A percentile compares a stretch with the other conserved stretches of the same genome.
Conservation (phyloP, 2,329 filamentous ascomycete species). For the Myotisia sp. region DNA sequence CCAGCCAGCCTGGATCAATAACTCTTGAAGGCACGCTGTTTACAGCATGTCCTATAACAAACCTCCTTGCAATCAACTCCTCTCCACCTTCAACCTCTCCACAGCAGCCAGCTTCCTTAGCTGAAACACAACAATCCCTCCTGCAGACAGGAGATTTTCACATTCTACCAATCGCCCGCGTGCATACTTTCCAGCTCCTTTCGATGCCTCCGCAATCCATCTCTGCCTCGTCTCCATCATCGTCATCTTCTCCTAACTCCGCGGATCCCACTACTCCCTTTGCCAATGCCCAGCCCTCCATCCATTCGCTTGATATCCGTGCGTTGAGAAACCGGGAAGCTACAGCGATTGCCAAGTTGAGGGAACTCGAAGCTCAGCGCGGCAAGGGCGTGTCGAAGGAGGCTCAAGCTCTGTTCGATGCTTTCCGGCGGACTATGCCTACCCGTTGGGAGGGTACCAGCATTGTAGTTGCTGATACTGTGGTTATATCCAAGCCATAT, state of each 20-base stretch:
- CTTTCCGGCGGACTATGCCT: constrained; percentile 46
- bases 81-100: constrained; percentile 31
- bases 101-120: constrained; percentile 18
- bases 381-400: constrained; percentile 48
- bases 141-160: constrained; percentile 42
- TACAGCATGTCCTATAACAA: constrained; percentile 46
- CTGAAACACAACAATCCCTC: constrained; percentile 17
- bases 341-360: constrained; percentile 40
- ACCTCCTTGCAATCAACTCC: constrained; percentile 48
- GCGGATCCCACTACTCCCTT: constrained; percentile 26
- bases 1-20: constrained; percentile 35
- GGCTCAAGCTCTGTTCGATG: constrained; percentile 50
- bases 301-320: constrained; percentile 38
- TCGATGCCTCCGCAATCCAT: constrained; percentile 19
- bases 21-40: constrained; percentile 49
- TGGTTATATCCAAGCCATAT: constrained; percentile 46
- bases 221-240: too few relatives aligned
- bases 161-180: constrained; percentile 46
- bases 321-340: constrained; percentile 42
- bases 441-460: constrained; percentile 44
- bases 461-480: constrained; percentile 48
- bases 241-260: constrained; percentile 2
- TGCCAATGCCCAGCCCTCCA: constrained; percentile 32
- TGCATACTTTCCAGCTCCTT: constrained; percentile 44
- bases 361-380: constrained; percentile 43